Evolutionary conservation across 495 filamentous ascomycete genomes (phyloP).

Genomic region (Rusavskia elegans): DNA sequence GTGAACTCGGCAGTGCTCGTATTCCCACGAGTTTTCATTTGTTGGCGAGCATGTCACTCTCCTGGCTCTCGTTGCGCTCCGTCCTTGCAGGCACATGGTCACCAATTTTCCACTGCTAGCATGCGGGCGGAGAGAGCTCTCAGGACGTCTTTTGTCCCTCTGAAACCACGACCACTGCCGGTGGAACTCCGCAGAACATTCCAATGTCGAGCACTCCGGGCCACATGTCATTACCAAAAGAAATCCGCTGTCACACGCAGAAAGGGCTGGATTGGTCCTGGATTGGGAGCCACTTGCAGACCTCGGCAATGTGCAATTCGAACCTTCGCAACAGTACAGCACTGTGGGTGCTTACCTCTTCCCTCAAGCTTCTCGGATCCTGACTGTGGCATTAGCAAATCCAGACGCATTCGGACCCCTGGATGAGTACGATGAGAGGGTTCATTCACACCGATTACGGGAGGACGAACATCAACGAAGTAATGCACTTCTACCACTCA

Average conservation of each 20-base stretch:
- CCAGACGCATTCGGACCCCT: slow-evolving; percentile 46
- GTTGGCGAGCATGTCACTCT: background rate
- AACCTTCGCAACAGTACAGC: slow-evolving; percentile 5
- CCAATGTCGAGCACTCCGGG: background rate
- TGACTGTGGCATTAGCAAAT: slow-evolving; percentile 1
- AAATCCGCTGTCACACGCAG: background rate
- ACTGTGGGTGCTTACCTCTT: background rate
- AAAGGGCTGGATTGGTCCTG: no score
- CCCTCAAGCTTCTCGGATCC: background rate
- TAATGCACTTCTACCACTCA: slow-evolving; percentile 16
- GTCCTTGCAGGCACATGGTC: background rate
- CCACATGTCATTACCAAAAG: background rate
- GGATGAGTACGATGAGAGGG: slow-evolving; percentile 71
- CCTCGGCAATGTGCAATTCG: no score
- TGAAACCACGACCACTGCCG: no score
- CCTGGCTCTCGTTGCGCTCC: background rate
- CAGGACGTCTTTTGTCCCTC: background rate
- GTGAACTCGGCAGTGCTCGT: no score
- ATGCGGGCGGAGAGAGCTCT: background rate
- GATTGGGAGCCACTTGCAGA: no score
- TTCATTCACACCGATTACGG: slow-evolving; percentile 50
- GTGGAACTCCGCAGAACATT: no score
- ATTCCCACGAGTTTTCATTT: no score
- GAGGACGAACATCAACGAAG: slow-evolving; percentile 88
- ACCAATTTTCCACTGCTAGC: background rate